phyloP scores from a whole-genome alignment of 441 rosid genomes.

The Populus tomentosa region DNA sequence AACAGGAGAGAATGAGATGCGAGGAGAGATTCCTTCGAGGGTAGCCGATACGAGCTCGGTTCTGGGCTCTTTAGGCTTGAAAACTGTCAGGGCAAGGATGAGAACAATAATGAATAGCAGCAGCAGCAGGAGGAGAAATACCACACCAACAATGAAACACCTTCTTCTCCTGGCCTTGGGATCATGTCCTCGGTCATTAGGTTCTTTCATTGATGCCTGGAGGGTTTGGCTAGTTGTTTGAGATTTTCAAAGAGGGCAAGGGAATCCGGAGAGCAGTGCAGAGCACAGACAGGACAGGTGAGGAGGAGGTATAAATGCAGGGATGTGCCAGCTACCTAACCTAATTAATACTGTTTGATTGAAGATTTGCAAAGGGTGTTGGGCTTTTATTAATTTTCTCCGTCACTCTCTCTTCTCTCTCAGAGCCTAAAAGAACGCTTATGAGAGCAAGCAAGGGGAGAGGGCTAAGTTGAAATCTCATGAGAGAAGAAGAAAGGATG shows the following conservation, averaged over 20 bases:
- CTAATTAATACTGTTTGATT: background rate
- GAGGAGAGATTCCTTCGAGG: slow-evolving; percentile 45
- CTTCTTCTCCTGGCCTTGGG: slow-evolving; percentile 9
- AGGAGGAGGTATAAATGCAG: background rate
- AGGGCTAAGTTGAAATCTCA: too few species aligned
- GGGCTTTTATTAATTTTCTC: background rate
- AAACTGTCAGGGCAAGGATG: slow-evolving; percentile 44
- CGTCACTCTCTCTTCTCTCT: background rate
- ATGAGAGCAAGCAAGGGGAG: background rate
- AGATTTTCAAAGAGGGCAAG: too few species aligned
- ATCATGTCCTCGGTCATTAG: background rate
- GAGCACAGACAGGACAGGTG: background rate
- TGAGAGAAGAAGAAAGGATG: too few species aligned
- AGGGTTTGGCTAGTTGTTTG: background rate
- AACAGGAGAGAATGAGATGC: slow-evolving; percentile 31
- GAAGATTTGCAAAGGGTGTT: background rate
- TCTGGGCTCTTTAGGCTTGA: slow-evolving; percentile 47
- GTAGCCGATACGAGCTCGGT: slow-evolving; percentile 38
- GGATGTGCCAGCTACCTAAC: background rate
- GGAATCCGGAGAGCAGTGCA: background rate
- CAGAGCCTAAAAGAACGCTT: background rate
- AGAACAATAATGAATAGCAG: slow-evolving; percentile 25
- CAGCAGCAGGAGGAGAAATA: slow-evolving; percentile 14
- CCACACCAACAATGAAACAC: slow-evolving; percentile 12
- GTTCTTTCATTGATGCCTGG: slow-evolving; percentile 18